Conservation (phyloP, 2,329 filamentous ascomycete species). For the Aspergillus ustus region DNA sequence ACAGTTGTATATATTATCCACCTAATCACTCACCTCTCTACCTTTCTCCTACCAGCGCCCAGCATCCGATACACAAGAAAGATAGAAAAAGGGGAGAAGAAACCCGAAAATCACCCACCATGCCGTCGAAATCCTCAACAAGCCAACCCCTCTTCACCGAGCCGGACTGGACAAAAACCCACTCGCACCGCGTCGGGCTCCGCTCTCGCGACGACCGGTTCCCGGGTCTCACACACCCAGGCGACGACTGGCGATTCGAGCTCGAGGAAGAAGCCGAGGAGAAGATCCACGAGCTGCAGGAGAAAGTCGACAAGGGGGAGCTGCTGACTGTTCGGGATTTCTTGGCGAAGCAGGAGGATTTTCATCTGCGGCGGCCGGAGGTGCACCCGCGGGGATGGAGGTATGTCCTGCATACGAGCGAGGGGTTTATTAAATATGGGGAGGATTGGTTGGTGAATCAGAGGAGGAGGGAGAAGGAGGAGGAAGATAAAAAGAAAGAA, state of each 20-base stretch:
- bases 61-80: no score
- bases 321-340: constrained; percentile 34
- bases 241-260: constrained; percentile 7
- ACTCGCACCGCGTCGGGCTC: constrained; percentile 1
- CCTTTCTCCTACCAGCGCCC: no score
- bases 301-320: constrained; percentile 29
- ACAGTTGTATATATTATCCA: no score
- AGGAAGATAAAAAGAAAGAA: constrained; percentile 24
- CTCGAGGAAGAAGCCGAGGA: constrained; percentile 31
- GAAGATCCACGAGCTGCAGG: constrained; percentile 30
- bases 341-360: constrained; percentile 43
- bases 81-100: no score
- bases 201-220: constrained; percentile 4
- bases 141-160: constrained; percentile 1
- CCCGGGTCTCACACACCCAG: constrained; percentile 3
- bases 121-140: background rate
- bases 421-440: constrained; percentile 55
- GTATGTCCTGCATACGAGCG: constrained; percentile 54
- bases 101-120: background rate
- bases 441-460: constrained; percentile 56
- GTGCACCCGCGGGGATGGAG: constrained; percentile 55
- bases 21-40: no score
- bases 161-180: constrained; percentile 7
- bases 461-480: constrained; percentile 39
- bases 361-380: constrained; percentile 50